Percentiles rank a stretch among this genome's conserved stretches.
Evolutionary conservation across 805 yeast genomes (phyloP).

Genomic region (Blastobotrys parvus): DNA sequence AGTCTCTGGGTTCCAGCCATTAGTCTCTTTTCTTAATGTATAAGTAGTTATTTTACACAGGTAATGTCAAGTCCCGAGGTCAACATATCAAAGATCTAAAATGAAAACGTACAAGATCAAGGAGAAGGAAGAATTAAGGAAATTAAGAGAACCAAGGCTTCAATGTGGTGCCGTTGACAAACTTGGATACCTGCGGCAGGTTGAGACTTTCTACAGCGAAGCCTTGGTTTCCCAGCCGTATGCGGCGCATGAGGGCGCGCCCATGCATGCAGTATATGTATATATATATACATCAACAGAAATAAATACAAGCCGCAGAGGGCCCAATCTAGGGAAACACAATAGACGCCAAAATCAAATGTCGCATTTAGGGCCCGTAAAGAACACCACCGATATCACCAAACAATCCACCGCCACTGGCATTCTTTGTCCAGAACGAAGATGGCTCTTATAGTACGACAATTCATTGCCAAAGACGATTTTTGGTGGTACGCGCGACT

Average conservation of each 20-base stretch:
- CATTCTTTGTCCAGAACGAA: constrained; percentile 54
- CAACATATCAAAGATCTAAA: too few species aligned
- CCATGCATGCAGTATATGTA: constrained; percentile 63
- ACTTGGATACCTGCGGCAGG: constrained; percentile 60
- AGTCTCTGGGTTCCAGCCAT: too few species aligned
- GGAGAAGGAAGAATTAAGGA: too few species aligned
- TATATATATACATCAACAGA: constrained; percentile 76
- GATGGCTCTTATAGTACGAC: too few species aligned
- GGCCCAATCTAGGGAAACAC: constrained; percentile 91
- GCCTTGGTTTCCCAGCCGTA: constrained; percentile 81
- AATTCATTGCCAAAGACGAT: too few species aligned
- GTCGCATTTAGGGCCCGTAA: constrained; percentile 60
- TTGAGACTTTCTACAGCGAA: constrained; percentile 81
- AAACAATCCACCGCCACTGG: constrained; percentile 57
- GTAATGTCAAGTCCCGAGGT: too few species aligned
- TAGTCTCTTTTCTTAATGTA: too few species aligned
- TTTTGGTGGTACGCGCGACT: too few species aligned
- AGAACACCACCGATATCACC: constrained; percentile 81
- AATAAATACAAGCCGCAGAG: constrained; percentile 86
- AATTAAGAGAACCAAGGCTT: too few species aligned
- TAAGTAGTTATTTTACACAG: too few species aligned
- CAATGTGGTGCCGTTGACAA: constrained; percentile 59
- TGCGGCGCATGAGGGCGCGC: constrained; percentile 74
- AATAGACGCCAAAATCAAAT: constrained; percentile 64
- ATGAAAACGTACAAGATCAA: too few species aligned